Base-by-base conservation (phyloP, 2,329 filamentous ascomycete species). In the Fusarium praegraminearum region DNA sequence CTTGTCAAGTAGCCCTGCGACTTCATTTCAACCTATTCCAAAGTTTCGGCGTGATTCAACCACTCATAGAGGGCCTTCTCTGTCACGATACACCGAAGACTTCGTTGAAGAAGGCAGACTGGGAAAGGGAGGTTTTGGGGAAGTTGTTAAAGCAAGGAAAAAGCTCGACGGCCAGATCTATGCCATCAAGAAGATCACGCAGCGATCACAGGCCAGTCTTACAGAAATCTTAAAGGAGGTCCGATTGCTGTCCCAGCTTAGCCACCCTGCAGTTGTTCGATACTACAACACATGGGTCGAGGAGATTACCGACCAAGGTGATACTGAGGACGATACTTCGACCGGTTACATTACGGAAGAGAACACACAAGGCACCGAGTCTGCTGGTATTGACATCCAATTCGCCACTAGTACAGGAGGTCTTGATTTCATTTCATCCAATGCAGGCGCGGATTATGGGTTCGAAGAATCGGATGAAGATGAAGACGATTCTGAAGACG, bases 281-380 rank as follows among this genome's bases (percentile, higher is more conserved):
- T 99, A 99, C 78, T 98, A 94, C 80, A 94, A 94, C 57, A 94
- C 96, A 4, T 99, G 96, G 96, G 88, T 96, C 2, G 95, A 98
- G 78, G 90, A 94, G 72, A 78, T 88, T 18, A 79, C 81, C 8
- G 86, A 89, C 60, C 76, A 80, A 36, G 78, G 81, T 3, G 85
- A 86, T 12, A 86, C 85, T 0, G 89, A 90, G 41, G 86, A 84
- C 28, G 87, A 90, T 28, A 84, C 84, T 2, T 86, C 83, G 5
- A 85, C 83, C 2, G 87, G 87, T 15, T 78, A 78, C n/a, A 82
- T 81, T 5, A 80, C 79, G 22, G 78, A 78, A 28, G 77, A 78
- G 24, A 79, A 78, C 30, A 79, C 76, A 24, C 67, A 73, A 41
- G 77, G 77, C n/a, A 80, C 81, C 3, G 75, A 78, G 30, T 83